These are phyloP conservation scores for Penicillium sp. DNA, from an alignment of 2,329 filamentous ascomycete species.

Conservation along the genomic window DNA sequence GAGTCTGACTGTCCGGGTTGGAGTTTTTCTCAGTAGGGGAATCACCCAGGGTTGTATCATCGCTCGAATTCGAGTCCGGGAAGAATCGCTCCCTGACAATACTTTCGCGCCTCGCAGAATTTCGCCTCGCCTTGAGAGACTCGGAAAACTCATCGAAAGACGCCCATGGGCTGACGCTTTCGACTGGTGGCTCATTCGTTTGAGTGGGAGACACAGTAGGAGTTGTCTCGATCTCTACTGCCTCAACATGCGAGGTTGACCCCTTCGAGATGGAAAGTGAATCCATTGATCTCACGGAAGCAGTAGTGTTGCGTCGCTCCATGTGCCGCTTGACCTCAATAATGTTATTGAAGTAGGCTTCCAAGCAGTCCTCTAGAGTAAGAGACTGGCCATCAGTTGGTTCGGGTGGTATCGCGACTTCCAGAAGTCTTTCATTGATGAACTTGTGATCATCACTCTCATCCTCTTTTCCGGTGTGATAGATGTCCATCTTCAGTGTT, in stretches of 20 bases:
- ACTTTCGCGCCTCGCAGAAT: conserved; percentile 37
- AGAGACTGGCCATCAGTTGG: conserved; percentile 67
- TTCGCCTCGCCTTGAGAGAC: conserved; percentile 24
- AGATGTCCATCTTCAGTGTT: conserved; percentile 90
- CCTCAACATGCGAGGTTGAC: conserved; percentile 44
- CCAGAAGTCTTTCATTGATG: conserved; percentile 85
- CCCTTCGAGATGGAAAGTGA: conserved; percentile 37
- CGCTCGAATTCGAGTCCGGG: conserved; percentile 41
- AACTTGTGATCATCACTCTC: conserved; percentile 91
- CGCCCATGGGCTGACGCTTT: conserved; percentile 26
- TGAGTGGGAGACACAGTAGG: conserved; percentile 37
- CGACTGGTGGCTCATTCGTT: conserved; percentile 24
- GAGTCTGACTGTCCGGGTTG: conserved; percentile 25
- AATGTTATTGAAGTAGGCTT: conserved; percentile 91
- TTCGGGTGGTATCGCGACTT: conserved; percentile 83
- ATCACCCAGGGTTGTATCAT: conserved; percentile 32
- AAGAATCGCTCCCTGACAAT: conserved; percentile 49
- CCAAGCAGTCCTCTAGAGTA: conserved; percentile 85
- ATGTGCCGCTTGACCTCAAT: conserved; percentile 84
- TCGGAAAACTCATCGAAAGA: conserved; percentile 30
- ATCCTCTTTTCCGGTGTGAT: conserved; percentile 82
- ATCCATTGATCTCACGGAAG: conserved; percentile 44
- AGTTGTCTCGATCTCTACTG: conserved; percentile 43
- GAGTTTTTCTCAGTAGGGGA: conserved; percentile 30
- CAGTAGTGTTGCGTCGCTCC: conserved; percentile 61